Evolutionary conservation across 345 rosid genomes (phyloP), one percentile per base, ranked within the genome.

Genomic region (Gossypium ekmanianum): DNA sequence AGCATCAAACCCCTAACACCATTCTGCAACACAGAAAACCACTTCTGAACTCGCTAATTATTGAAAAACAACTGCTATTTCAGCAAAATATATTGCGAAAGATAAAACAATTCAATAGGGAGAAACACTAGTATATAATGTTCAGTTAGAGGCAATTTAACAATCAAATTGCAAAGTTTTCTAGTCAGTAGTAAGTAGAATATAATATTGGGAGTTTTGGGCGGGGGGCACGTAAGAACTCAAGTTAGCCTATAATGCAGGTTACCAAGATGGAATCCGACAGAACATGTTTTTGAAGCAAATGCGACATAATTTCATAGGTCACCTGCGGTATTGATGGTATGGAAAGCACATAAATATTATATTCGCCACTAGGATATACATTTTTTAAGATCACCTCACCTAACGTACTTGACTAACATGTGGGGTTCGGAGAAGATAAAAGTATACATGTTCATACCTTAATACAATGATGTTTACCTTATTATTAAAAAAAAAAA

Each of bases 1-100:
- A 92, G 92, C 98, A 91, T 94, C 61, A 94, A 84, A 57, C 97
- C 97, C 80, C 98, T 86, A 43, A 91, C 87, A 55, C 98, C 98
- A 82, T 94, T 92, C 97, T 94, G 85, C 85, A 86, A 78, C 27
- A 72, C 43, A 20, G 6, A 20, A 65, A 61, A 74, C n/a, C 61
- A 68, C 9, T 76, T 77, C 59, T 13, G 54, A 71, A 43, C 52
- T 43, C 24, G 1, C 74, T 11, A 27, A 39, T 52, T 29, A 56
- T 18, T 34, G 62, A 34, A 71, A 55, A 11, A 68, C 34, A 24
- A 47, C 34, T 56, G 52, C 64, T 9, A 41, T 56, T 29, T 34
- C 34, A 43, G 18, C 22, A 18, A 34, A 34, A 66, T 2, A n/a
- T 56, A 9, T 41, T 52, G 39, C 13, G 11, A 54, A 54, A 71